Percentiles rank a stretch among this genome's conserved stretches.
phyloP scores from a whole-genome alignment of 140 eudicot genomes.

The Artemisia princeps region DNA sequence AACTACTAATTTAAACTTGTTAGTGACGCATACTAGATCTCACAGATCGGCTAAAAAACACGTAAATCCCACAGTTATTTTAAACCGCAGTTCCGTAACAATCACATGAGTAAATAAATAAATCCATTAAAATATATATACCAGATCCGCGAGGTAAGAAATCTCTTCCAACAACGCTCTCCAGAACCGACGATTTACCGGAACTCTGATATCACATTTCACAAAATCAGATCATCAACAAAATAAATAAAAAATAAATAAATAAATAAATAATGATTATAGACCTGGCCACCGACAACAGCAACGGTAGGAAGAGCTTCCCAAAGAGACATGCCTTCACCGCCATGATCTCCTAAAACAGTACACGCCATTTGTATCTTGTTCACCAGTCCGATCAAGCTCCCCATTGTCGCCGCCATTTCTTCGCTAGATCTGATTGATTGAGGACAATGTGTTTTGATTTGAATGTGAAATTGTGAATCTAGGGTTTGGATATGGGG shows the following conservation, averaged over 20 bases:
- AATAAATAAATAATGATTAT: background rate
- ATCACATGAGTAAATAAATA: no score
- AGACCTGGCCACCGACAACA: conserved; percentile 89
- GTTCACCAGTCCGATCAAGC: conserved; percentile 90
- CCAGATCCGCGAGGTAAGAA: conserved; percentile 99
- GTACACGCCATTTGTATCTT: conserved; percentile 91
- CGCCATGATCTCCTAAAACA: conserved; percentile 93
- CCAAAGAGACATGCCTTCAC: conserved; percentile 95
- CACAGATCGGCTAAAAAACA: no score
- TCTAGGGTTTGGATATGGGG: conserved; percentile 14
- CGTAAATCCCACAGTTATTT: no score
- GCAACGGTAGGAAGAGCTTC: conserved; percentile 99
- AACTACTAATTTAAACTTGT: no score
- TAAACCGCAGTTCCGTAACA: no score
- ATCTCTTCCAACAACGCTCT: conserved; percentile 93
- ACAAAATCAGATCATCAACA: background rate
- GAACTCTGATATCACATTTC: conserved; percentile 54
- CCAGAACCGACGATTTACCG: conserved; percentile 90
- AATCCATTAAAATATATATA: no score
- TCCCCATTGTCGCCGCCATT: conserved; percentile 89
- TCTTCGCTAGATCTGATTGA: background rate
- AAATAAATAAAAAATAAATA: no score
- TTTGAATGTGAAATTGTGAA: conserved; percentile 2
- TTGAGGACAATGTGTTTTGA: conserved; percentile 23
- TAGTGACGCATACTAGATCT: no score